These are phyloP conservation scores for Paraleonurus japonicus DNA, from an alignment of 257 asterid species.

Conservation along the genomic window DNA sequence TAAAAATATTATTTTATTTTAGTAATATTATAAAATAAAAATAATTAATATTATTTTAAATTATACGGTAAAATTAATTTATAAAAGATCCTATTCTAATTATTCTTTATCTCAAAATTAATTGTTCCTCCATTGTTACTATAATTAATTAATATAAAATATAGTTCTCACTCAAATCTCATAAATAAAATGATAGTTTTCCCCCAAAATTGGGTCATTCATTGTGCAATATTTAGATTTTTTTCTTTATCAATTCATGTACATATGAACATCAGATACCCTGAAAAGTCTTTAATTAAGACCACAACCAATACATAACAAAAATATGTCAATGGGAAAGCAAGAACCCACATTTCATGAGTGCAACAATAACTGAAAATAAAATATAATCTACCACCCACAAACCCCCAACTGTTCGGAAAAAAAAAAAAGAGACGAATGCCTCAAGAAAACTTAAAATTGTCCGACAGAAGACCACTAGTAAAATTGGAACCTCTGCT, in stretches of 20 bases:
- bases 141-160: too few species aligned
- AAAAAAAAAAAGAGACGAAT: conserved; percentile 23
- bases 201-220: neutral
- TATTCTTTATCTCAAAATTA: too few species aligned
- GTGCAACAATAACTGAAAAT: conserved; percentile 19
- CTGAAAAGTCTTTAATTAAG: neutral
- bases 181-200: neutral
- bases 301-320: conserved; percentile 17
- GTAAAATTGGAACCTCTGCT: conserved; percentile 60
- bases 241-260: neutral
- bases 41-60: too few species aligned
- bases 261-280: neutral
- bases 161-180: neutral
- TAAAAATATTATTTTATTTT: too few species aligned
- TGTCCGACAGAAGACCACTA: conserved; percentile 48
- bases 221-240: too few species aligned
- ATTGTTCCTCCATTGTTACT: too few species aligned
- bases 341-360: conserved; percentile 21
- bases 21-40: too few species aligned
- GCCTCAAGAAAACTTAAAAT: conserved; percentile 22
- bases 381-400: conserved; percentile 10
- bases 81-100: too few species aligned
- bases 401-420: neutral
- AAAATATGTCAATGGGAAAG: conserved; percentile 20
- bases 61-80: too few species aligned